phyloP scores from a whole-genome alignment of 768 basidiomycete species.

The Termitomyces sp. region DNA sequence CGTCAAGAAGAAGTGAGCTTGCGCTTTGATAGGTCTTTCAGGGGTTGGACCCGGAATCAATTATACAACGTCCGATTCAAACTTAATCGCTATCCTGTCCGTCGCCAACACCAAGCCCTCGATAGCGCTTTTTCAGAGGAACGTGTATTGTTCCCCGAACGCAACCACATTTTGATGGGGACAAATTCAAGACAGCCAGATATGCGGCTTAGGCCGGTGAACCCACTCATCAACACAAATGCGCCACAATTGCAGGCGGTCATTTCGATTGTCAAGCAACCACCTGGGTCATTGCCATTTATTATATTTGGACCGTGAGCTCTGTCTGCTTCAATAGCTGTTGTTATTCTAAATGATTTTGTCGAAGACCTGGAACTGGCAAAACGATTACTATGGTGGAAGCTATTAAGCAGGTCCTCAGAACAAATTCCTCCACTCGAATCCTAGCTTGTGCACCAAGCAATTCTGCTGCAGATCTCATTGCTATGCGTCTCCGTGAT shows the following conservation, averaged over 20 bases:
- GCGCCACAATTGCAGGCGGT: slow-evolving; percentile 44
- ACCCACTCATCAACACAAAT: slow-evolving; percentile 41
- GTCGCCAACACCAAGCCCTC: slow-evolving; percentile 56
- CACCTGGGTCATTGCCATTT: slow-evolving; percentile 47
- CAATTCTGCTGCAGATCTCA: slow-evolving; percentile 60
- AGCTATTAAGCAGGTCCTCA: slow-evolving; percentile 48
- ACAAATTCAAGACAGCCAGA: slow-evolving; percentile 7
- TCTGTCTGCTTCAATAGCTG: background rate
- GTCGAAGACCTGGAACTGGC: slow-evolving; percentile 52
- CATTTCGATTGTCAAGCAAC: slow-evolving; percentile 33
- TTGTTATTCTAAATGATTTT: background rate
- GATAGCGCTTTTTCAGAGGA: slow-evolving; percentile 36
- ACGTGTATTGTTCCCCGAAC: slow-evolving; percentile 45
- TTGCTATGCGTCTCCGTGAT: slow-evolving; percentile 37
- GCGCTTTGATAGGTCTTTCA: slow-evolving; percentile 41
- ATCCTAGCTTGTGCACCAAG: slow-evolving; percentile 60
- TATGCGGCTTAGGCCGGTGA: slow-evolving; percentile 23
- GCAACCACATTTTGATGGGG: slow-evolving; percentile 19
- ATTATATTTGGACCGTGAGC: slow-evolving; percentile 59
- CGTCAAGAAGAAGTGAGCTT: slow-evolving; percentile 45
- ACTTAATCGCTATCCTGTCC: slow-evolving; percentile 48
- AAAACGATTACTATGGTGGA: slow-evolving; percentile 64
- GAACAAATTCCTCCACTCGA: slow-evolving; percentile 27
- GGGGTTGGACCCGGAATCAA: slow-evolving; percentile 24
- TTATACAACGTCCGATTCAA: slow-evolving; percentile 50